Conservation (phyloP, 169 alveolate species). For the Babesia divergens region DNA sequence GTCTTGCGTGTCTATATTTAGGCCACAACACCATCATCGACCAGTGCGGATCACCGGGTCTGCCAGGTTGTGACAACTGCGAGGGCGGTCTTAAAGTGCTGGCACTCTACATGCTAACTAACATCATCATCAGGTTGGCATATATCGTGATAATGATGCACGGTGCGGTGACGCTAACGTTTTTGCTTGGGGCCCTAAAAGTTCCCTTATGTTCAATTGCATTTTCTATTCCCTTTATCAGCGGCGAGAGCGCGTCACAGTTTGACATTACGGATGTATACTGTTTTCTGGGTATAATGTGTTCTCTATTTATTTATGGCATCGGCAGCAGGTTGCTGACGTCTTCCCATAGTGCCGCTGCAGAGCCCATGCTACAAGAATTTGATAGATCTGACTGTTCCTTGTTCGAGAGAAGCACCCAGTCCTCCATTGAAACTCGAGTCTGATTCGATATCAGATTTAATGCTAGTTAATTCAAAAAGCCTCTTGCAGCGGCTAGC, state of each 20-base stretch:
- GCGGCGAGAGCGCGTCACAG: constrained; percentile 58
- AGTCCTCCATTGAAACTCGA: no score
- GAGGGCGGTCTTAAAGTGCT: constrained; percentile 29
- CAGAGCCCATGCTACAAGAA: constrained; percentile 52
- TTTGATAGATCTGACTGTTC: constrained; percentile 15
- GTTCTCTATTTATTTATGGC: constrained; percentile 43
- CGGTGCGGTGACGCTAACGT: constrained; percentile 58
- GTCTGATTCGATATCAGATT: no score
- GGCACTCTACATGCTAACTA: constrained; percentile 31
- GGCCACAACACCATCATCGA: constrained; percentile 57
- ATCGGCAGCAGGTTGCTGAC: constrained; percentile 33
- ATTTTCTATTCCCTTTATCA: constrained; percentile 44
- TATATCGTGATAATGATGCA: constrained; percentile 59
- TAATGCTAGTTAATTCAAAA: no score
- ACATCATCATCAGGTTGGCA: constrained; percentile 46
- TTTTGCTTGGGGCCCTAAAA: constrained; percentile 55
- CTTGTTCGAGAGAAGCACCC: neutral
- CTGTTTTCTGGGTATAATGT: constrained; percentile 54
- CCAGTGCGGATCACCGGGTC: constrained; percentile 28
- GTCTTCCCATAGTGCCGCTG: constrained; percentile 3
- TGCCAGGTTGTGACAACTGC: constrained; percentile 55
- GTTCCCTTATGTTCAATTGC: constrained; percentile 66
- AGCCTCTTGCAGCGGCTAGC: no score
- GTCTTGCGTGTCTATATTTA: constrained; percentile 39
- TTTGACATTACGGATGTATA: constrained; percentile 40